Conservation (phyloP, 2,329 filamentous ascomycete species). For the Exserohilum rostratum region DNA sequence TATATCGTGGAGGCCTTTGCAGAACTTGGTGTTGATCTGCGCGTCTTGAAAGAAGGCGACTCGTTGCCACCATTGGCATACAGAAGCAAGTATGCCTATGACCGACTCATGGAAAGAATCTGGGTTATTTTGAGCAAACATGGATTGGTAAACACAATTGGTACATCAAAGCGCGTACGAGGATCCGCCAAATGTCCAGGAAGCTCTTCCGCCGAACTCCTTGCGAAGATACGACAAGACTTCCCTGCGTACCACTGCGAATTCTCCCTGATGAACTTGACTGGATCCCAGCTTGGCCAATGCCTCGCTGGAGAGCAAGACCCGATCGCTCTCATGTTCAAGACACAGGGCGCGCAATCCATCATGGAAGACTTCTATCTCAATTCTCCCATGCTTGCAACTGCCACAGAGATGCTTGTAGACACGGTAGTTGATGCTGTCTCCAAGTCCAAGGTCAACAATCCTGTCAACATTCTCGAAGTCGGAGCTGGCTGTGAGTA, state of each 20-base stretch:
- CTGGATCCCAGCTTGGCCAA: constrained; percentile 8
- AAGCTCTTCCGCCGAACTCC: not conserved
- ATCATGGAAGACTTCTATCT: constrained; percentile 21
- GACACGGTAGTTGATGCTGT: not conserved
- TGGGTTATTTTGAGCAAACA: constrained; percentile 8
- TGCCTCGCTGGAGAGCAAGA: constrained; percentile 17
- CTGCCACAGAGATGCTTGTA: constrained; percentile 16
- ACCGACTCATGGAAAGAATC: constrained; percentile 6
- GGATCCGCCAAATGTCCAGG: not conserved
- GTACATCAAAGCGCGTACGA: not conserved
- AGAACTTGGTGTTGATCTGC: constrained; percentile 10
- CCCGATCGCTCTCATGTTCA: constrained; percentile 19
- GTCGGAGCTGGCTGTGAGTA: not conserved
- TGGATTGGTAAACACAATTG: constrained; percentile 6
- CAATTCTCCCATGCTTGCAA: constrained; percentile 21
- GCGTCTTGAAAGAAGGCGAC: not conserved
- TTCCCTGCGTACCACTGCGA: constrained; percentile 15
- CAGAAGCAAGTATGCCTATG: constrained; percentile 5
- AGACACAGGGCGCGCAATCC: constrained; percentile 2
- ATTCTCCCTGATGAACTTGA: constrained; percentile 7
- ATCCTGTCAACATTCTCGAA: not conserved
- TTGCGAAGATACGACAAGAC: not conserved
- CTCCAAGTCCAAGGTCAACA: not conserved
- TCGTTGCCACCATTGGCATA: not conserved
- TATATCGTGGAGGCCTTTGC: constrained; percentile 18